phyloP scores from a whole-genome alignment of 306 rosid genomes.

The Benincasa hispida region DNA sequence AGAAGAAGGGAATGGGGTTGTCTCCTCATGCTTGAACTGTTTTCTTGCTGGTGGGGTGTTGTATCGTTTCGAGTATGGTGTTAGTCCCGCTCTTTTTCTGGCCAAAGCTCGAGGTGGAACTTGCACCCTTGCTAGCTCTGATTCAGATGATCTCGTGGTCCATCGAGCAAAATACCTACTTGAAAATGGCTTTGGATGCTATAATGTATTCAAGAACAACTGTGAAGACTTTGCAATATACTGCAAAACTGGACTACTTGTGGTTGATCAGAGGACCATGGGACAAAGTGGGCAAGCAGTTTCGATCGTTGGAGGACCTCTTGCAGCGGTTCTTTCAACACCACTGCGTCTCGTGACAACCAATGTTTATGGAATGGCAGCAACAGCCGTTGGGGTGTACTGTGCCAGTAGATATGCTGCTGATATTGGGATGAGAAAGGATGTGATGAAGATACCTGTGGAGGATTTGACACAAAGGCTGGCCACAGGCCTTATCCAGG shows the following conservation, averaged over 20 bases:
- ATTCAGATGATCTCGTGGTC: slow-evolving; percentile 39
- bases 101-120: slow-evolving; percentile 94
- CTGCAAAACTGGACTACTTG: slow-evolving; percentile 85
- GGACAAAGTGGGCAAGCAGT: slow-evolving; percentile 88
- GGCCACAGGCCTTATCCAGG: slow-evolving; percentile 46
- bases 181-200: slow-evolving; percentile 80
- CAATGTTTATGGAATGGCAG: slow-evolving; percentile 70
- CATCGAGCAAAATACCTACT: slow-evolving; percentile 68
- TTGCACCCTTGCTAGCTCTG: slow-evolving; percentile 75
- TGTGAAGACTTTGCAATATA: slow-evolving; percentile 92
- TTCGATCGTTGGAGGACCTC: slow-evolving; percentile 87
- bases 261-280: slow-evolving; percentile 44
- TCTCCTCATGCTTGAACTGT: slow-evolving; percentile 73
- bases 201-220: slow-evolving; percentile 70
- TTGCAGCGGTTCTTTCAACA: slow-evolving; percentile 64
- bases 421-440: slow-evolving; percentile 74
- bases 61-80: slow-evolving; percentile 75
- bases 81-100: slow-evolving; percentile 54
- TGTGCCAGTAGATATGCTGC: slow-evolving; percentile 78
- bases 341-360: slow-evolving; percentile 64
- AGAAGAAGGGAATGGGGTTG: slow-evolving; percentile 42
- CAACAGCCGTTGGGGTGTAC: slow-evolving; percentile 54
- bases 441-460: slow-evolving; percentile 54
- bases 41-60: slow-evolving; percentile 78
- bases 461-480: slow-evolving; percentile 68